Evolutionary conservation across 352 stramenopile species (phyloP).

Genomic region (Phytophthora idaei): DNA sequence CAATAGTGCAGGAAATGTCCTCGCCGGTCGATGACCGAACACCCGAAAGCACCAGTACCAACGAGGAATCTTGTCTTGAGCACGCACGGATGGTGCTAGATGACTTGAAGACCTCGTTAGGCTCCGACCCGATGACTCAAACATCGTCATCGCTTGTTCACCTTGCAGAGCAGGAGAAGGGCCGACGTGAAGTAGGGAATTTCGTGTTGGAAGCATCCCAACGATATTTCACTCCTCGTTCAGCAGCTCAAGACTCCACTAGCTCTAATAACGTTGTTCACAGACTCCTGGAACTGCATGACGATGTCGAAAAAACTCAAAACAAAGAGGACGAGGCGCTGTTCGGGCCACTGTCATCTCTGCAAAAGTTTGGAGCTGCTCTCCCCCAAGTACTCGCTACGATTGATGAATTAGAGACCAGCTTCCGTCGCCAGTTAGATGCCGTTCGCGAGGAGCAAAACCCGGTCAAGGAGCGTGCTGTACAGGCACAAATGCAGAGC

Average conservation of each 20-base stretch:
- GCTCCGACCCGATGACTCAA: conserved; percentile 47
- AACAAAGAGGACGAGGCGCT: conserved; percentile 64
- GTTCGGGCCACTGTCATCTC: conserved; percentile 24
- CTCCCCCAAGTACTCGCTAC: conserved; percentile 45
- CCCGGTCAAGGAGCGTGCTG: conserved; percentile 50
- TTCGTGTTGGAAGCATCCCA: conserved; percentile 55
- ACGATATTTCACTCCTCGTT: conserved; percentile 32
- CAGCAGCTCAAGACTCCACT: not conserved
- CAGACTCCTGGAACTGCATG: conserved; percentile 44
- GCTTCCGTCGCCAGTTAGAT: conserved; percentile 49
- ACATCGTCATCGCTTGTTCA: conserved; percentile 62
- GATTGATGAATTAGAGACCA: conserved; percentile 48
- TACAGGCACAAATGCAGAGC: conserved; percentile 47
- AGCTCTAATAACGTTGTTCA: conserved; percentile 18
- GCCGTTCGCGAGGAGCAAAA: conserved; percentile 63
- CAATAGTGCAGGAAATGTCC: conserved; percentile 47
- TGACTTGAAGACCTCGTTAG: conserved; percentile 48
- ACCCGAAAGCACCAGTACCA: conserved; percentile 26
- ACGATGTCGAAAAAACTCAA: conserved; percentile 46
- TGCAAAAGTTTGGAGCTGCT: conserved; percentile 52
- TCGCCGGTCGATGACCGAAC: conserved; percentile 9
- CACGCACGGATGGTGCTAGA: conserved; percentile 35
- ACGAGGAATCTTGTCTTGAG: conserved; percentile 31
- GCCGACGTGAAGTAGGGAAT: conserved; percentile 55
- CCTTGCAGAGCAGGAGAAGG: conserved; percentile 51